Conservation (phyloP, 2,329 filamentous ascomycete species). For the Penicillium sp. region DNA sequence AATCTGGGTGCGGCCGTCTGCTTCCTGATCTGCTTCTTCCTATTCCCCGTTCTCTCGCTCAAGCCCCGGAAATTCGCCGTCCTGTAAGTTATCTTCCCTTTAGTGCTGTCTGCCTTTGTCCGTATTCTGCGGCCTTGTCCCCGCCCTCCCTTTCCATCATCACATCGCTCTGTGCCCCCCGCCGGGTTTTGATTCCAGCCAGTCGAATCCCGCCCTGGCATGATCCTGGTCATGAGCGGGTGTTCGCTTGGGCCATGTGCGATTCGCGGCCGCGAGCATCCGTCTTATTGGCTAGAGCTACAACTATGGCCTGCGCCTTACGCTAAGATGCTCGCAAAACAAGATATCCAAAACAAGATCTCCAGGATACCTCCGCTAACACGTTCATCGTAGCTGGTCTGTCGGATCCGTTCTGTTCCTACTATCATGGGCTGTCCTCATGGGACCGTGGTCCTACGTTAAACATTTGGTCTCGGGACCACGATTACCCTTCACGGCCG, state of each 20-base stretch:
- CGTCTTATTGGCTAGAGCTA: slow-evolving; percentile 14
- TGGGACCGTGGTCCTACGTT: slow-evolving; percentile 79
- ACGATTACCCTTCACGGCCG: slow-evolving; percentile 83
- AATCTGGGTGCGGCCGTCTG: slow-evolving; percentile 84
- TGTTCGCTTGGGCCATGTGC: slow-evolving; percentile 22
- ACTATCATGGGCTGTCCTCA: slow-evolving; percentile 85
- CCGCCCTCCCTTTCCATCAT: slow-evolving; percentile 3
- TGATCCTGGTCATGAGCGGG: slow-evolving; percentile 22
- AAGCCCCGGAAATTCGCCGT: slow-evolving; percentile 92
- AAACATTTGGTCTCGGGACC: slow-evolving; percentile 79
- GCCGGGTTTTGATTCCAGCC: neutral
- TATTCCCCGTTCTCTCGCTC: slow-evolving; percentile 76
- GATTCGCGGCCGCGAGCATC: slow-evolving; percentile 2
- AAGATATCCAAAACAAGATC: slow-evolving; percentile 9
- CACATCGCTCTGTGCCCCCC: slow-evolving; percentile 18
- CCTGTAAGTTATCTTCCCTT: slow-evolving; percentile 63
- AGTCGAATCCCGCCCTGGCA: slow-evolving; percentile 16
- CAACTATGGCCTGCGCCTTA: slow-evolving; percentile 19
- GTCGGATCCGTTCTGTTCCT: slow-evolving; percentile 87
- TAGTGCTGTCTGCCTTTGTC: slow-evolving; percentile 2
- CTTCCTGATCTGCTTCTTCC: slow-evolving; percentile 83
- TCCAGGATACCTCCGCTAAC: slow-evolving; percentile 20
- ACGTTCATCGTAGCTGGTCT: slow-evolving; percentile 66
- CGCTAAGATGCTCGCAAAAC: slow-evolving; percentile 14
- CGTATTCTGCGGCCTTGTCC: slow-evolving; percentile 1